phyloP scores from a whole-genome alignment of 257 asterid species.

The Schizonepeta tenuifolia region DNA sequence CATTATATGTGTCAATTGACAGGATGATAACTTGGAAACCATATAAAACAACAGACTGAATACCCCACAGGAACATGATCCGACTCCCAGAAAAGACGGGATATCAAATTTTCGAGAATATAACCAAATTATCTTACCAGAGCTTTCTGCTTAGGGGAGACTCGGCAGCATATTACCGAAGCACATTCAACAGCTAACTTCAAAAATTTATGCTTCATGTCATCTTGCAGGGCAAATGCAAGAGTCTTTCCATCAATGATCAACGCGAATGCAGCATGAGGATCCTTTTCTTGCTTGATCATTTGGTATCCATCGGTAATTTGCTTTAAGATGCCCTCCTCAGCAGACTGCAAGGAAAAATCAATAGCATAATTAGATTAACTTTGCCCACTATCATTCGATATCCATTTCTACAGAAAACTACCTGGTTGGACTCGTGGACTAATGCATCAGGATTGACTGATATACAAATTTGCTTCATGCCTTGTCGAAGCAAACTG shows the following conservation, averaged over 20 bases:
- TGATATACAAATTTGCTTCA: constrained; percentile 84
- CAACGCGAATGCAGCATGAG: constrained; percentile 95
- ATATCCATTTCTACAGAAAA: constrained; percentile 30
- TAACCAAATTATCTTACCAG: constrained; percentile 53
- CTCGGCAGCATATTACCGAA: constrained; percentile 99
- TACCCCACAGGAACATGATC: constrained; percentile 11
- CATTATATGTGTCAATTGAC: constrained; percentile 25
- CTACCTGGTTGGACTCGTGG: constrained; percentile 67
- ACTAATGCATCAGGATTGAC: constrained; percentile 48
- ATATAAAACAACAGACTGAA: background rate
- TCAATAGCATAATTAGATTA: constrained; percentile 33
- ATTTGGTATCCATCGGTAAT: constrained; percentile 78
- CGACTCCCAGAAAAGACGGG: constrained; percentile 16
- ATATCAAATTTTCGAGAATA: background rate
- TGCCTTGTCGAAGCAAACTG: constrained; percentile 98
- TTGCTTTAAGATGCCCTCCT: constrained; percentile 78
- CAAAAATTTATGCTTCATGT: constrained; percentile 76
- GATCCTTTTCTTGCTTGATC: constrained; percentile 85
- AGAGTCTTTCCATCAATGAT: constrained; percentile 93
- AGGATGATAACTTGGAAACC: constrained; percentile 24
- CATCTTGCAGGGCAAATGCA: constrained; percentile 80
- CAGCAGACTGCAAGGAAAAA: constrained; percentile 52
- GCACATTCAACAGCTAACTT: constrained; percentile 90
- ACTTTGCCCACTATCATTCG: constrained; percentile 26
- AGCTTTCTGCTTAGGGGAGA: constrained; percentile 98